Base-by-base conservation (phyloP, 345 rosid genomes). In the Populus deltoides region DNA sequence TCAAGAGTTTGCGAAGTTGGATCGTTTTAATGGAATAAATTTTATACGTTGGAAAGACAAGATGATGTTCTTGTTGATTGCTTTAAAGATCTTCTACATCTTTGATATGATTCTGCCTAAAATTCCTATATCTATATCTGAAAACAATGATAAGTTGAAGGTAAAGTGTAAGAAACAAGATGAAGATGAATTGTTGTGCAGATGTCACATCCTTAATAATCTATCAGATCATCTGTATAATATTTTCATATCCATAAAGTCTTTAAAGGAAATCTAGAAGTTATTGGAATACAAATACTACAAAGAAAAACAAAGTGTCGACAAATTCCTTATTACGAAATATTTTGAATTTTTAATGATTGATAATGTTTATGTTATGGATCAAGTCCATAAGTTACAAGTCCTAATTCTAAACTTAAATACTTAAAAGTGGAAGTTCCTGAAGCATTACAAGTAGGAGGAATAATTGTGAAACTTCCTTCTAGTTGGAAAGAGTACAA, bases 11-110 rank as follows among this genome's bases (percentile, higher is more conserved):
- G 27, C 27, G 27, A 27, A 27, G 27, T 22, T 70, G 4, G 61
- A 61, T 70, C 36, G 41, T 36, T 77, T 70, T 59, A 24, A 77
- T 70, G 59, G 61, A 17, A 70, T 20, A 6, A 61, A 61, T 18
- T 70, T 70, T 17, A 17, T 45, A 17, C 12, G 5, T 15, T 39
- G 45, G 75, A 39, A 57, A 25, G 80, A 76, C 59, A 49, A 38
- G 29, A 10, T 25, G 47, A 39, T 38, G n/a, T 75, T 75, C 22
- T 6, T 75, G 0, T 22, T 24, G 0, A 43, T 0, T 49, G n/a
- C 15, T 18, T 35, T 76, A 65, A 53, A 24, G 8, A 36, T 70
- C 22, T 27, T 1, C 9, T 77, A 59, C 20, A 3, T 70, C 6
- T 8, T 17, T n/a, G 4, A 18, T 53, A 7, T 1, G 0, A 51